Evolutionary conservation across 805 yeast species (phyloP), one percentile per base, ranked within the genome.

Genomic region (Ogataea corticis): DNA sequence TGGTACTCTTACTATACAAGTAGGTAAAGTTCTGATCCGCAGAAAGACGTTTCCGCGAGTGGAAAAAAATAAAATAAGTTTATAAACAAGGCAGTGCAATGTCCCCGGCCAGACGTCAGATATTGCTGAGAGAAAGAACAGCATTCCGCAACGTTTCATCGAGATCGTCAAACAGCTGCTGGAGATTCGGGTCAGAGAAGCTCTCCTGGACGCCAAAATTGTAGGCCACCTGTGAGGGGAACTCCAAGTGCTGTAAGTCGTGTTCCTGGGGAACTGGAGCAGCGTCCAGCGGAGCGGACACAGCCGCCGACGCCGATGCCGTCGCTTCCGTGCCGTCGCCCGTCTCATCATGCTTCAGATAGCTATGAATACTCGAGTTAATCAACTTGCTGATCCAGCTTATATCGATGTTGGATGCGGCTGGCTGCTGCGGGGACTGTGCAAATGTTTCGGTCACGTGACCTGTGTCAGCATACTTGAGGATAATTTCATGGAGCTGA

Each of bases 351-450:
- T 21, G 5, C 12, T 19, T 18, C 15, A 11, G 15, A 13, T 28
- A 30, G 33, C 13, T 38, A 29, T 30, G 35, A 30, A 41, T 33
- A 30, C 44, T 44, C 33, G 34, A 34, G 31, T 34, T 37, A 16
- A 52, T 25, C 34, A 52, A 6, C 28, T 39, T 44, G 34, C 38
- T 42, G 38, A 50, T 45, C 57, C 54, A 53, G 31, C 28, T 46
- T 7, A 19, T 33, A 38, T 50, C 54, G 17, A 49, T 41, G 18
- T 28, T 37, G 3, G 40, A 5, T 14, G 25, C 4, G 25, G 15
- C 21, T 10, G 32, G 5, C 13, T 28, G 31, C 11, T 28, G 31
- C 13, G 31, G 7, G 25, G 25, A 21, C 11, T 33, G 7, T 5
- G 29, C 3, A n/a, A 9, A 13, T n/a, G 14, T 25, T 23, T 30